Evolutionary conservation across 2,329 filamentous ascomycete genomes (phyloP).

Genomic region (Neopestalotiopsis sp.): DNA sequence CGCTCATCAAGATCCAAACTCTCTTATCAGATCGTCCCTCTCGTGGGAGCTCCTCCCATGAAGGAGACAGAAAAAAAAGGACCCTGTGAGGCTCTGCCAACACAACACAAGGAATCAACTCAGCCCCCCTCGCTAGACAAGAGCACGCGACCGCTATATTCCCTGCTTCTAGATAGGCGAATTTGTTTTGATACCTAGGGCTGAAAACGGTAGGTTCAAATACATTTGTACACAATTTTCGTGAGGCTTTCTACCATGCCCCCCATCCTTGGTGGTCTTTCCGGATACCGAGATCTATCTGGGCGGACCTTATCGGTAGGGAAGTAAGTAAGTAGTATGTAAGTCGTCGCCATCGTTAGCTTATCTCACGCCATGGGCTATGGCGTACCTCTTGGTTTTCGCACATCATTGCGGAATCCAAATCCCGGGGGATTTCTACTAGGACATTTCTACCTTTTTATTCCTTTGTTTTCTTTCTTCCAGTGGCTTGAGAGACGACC

Average conservation of each 20-base stretch:
- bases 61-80: background rate
- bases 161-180: background rate
- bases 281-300: slow-evolving; percentile 4
- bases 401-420: background rate
- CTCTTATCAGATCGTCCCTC: background rate
- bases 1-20: background rate
- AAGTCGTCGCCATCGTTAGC: slow-evolving; percentile 28
- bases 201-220: slow-evolving; percentile 27
- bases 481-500: background rate
- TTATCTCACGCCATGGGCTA: slow-evolving; percentile 28
- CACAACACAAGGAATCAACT: background rate
- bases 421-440: background rate
- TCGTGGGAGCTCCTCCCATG: background rate
- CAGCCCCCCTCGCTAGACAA: background rate
- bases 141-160: background rate
- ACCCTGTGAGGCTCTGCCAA: background rate
- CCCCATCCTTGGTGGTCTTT: background rate
- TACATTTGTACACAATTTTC: background rate
- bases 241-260: background rate
- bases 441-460: background rate
- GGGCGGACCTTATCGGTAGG: slow-evolving; percentile 26
- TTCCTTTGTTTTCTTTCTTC: background rate
- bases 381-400: background rate
- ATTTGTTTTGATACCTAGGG: slow-evolving; percentile 8
- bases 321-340: background rate